A percentile compares a stretch with the other conserved stretches of the same genome.
Evolutionary conservation across 139 green algal species (phyloP).

Genomic region (Chlorella sp.): DNA sequence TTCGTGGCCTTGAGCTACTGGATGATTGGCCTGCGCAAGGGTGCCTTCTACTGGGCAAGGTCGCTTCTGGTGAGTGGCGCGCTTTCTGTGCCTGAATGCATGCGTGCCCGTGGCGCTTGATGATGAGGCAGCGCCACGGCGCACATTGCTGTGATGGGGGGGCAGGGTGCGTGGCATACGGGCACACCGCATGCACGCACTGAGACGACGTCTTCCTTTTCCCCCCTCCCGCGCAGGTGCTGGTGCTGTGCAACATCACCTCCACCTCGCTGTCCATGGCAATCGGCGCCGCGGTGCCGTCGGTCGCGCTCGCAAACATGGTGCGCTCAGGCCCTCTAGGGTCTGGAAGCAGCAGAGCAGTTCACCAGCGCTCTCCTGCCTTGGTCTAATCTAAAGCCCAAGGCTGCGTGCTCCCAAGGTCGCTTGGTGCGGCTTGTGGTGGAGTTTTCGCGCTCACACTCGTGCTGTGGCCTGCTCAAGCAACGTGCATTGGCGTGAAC

Average conservation of each 20-base stretch:
- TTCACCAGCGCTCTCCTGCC: not conserved
- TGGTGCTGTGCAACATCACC: slow-evolving; percentile 56
- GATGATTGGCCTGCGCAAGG: slow-evolving; percentile 54
- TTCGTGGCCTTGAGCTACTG: slow-evolving; percentile 48
- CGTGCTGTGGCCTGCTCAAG: too few species aligned
- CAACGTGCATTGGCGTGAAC: not conserved
- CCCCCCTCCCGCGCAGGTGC: not conserved
- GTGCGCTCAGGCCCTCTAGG: too few species aligned
- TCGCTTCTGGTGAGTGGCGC: slow-evolving; percentile 31
- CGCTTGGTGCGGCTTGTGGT: too few species aligned
- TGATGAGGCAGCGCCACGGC: not conserved
- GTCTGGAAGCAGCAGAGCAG: not conserved
- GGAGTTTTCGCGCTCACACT: too few species aligned
- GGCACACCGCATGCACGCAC: not conserved
- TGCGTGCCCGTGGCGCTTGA: too few species aligned
- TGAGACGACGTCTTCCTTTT: not conserved
- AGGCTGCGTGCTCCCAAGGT: too few species aligned
- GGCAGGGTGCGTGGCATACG: not conserved
- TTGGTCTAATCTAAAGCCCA: too few species aligned
- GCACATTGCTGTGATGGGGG: not conserved
- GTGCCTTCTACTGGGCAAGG: slow-evolving; percentile 22
- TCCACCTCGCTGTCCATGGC: slow-evolving; percentile 47
- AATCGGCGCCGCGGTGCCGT: slow-evolving; percentile 52
- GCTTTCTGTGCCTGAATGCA: too few species aligned
- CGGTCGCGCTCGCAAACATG: slow-evolving; percentile 56